These are phyloP conservation scores for Candida glaebosa DNA, from an alignment of 805 yeast genomes.

Conservation along the genomic window DNA sequence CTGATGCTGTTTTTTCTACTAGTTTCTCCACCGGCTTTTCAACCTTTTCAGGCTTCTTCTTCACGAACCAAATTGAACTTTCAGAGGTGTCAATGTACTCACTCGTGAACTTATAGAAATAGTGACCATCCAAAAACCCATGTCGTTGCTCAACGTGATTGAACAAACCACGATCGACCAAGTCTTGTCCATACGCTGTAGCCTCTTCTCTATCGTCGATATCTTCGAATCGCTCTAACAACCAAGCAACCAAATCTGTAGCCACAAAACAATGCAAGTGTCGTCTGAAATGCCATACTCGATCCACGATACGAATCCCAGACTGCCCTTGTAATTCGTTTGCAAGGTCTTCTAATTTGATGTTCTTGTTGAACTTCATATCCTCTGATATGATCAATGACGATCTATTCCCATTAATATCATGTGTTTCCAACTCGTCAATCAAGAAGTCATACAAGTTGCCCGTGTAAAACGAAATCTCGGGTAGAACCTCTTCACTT, in stretches of 20 bases:
- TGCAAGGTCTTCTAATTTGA: constrained; percentile 53
- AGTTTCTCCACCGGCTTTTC: no score
- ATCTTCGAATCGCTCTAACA: constrained; percentile 73
- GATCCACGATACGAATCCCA: constrained; percentile 61
- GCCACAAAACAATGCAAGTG: constrained; percentile 82
- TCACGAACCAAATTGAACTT: constrained; percentile 31
- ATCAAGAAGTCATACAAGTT: constrained; percentile 63
- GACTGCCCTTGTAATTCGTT: constrained; percentile 64
- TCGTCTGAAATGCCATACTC: constrained; percentile 87
- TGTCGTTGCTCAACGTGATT: constrained; percentile 83
- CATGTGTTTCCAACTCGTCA: constrained; percentile 42
- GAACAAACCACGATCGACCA: constrained; percentile 71
- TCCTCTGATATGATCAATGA: constrained; percentile 31
- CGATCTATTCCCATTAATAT: constrained; percentile 33
- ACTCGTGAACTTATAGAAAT: constrained; percentile 69
- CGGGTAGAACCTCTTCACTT: constrained; percentile 58
- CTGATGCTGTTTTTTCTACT: constrained; percentile 7
- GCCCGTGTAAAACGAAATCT: constrained; percentile 84
- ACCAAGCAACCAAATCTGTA: constrained; percentile 81
- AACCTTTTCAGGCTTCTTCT: constrained; percentile 15
- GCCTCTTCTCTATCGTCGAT: constrained; percentile 83
- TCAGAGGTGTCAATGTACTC: constrained; percentile 41
- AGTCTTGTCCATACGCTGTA: constrained; percentile 66
- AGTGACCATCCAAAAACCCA: constrained; percentile 87
- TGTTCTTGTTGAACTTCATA: constrained; percentile 44